phyloP scores from a whole-genome alignment of 352 stramenopile genomes.

The Globisporangium mamillatum region DNA sequence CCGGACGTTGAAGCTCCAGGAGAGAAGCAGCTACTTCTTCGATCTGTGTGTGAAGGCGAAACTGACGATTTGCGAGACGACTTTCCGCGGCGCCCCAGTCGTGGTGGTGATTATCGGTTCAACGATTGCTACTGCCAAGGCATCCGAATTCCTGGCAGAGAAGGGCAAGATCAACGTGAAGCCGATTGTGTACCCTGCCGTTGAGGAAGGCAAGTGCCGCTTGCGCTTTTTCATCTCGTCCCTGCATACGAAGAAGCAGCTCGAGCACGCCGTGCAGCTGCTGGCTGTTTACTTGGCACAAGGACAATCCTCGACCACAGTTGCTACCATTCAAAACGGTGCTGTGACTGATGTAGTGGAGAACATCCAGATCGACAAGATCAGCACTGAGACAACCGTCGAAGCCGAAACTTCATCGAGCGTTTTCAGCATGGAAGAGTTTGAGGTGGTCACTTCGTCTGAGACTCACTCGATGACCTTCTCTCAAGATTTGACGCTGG shows the following conservation, averaged over 20 bases:
- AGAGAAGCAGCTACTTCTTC: constrained; percentile 72
- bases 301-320: not conserved
- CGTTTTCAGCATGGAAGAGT: constrained; percentile 9
- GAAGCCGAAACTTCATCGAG: constrained; percentile 7
- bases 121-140: constrained; percentile 75
- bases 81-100: constrained; percentile 67
- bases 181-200: constrained; percentile 81
- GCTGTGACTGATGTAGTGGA: constrained; percentile 1
- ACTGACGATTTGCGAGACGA: constrained; percentile 56
- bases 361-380: not conserved
- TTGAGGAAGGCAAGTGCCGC: constrained; percentile 81
- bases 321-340: not conserved
- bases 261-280: constrained; percentile 51
- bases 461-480: constrained; percentile 4
- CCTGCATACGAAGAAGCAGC: constrained; percentile 63
- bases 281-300: constrained; percentile 35
- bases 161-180: constrained; percentile 75
- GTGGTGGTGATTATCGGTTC: constrained; percentile 78
- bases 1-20: constrained; percentile 60
- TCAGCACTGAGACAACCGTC: not conserved
- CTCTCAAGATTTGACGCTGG: constrained; percentile 5
- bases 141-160: constrained; percentile 55
- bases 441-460: constrained; percentile 2
- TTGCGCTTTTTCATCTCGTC: constrained; percentile 86
- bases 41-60: constrained; percentile 65